phyloP scores from a whole-genome alignment of 345 rosid genomes.

The Balakata baccata region DNA sequence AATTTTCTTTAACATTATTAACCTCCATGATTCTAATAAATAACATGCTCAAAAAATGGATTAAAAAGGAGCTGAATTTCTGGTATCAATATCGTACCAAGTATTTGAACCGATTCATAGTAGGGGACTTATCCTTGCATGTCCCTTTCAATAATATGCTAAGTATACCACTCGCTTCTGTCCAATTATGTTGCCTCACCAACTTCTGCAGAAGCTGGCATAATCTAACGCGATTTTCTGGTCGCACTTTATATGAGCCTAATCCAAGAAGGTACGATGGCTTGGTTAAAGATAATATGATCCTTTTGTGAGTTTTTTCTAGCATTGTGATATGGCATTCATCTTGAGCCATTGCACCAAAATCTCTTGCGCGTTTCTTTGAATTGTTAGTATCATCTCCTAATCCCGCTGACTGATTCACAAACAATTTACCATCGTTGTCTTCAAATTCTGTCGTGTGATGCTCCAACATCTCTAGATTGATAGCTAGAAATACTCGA shows the following conservation, averaged over 20 bases:
- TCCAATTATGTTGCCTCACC: conserved; percentile 53
- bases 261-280: conserved; percentile 53
- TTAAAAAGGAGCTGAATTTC: neutral
- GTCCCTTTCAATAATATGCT: conserved; percentile 59
- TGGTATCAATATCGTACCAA: conserved; percentile 34
- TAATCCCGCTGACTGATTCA: neutral
- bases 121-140: conserved; percentile 35
- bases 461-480: neutral
- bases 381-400: neutral
- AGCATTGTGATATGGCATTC: neutral
- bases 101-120: conserved; percentile 59
- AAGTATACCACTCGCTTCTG: conserved; percentile 61
- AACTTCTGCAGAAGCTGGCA: conserved; percentile 41
- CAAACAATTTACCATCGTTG: neutral
- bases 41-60: neutral
- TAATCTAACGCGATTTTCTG: conserved; percentile 43
- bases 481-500: neutral
- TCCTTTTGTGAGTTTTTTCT: conserved; percentile 34
- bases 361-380: conserved; percentile 24
- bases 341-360: neutral
- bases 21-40: no score
- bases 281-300: conserved; percentile 34
- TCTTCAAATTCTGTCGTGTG: neutral
- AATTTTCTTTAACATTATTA: no score
- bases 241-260: conserved; percentile 28